A percentile compares a stretch with the other conserved stretches of the same genome.
Conservation (phyloP, 176 grass and related monocot species). For the Cenchrus fungigraminus region DNA sequence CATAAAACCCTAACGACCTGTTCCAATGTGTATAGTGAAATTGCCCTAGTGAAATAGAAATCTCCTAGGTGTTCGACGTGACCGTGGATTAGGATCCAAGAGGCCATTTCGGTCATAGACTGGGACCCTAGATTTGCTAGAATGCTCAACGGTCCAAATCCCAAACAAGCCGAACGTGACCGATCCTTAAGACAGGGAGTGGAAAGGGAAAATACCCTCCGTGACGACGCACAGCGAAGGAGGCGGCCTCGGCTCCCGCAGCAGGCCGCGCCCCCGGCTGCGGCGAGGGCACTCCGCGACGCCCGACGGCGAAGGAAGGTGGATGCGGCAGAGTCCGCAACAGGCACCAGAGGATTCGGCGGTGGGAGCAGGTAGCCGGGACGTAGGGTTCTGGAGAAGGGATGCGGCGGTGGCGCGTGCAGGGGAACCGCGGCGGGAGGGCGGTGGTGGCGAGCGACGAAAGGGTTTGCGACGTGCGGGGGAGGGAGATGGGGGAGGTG, state of each 20-base stretch:
- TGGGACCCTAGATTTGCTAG: constrained; percentile 30
- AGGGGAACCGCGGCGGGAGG: background rate
- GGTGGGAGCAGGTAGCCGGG: background rate
- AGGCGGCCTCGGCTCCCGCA: background rate
- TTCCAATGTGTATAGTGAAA: constrained; percentile 21
- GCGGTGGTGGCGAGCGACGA: constrained; percentile 39
- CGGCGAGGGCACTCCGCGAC: background rate
- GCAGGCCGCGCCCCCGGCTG: background rate
- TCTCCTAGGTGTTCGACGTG: background rate
- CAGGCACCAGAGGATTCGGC: background rate
- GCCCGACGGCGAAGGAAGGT: background rate
- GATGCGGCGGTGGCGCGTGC: background rate
- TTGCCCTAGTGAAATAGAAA: background rate
- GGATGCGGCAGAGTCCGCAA: background rate
- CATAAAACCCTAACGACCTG: constrained; percentile 44
- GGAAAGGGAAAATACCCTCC: constrained; percentile 24
- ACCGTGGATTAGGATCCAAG: background rate
- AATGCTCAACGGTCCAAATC: constrained; percentile 35
- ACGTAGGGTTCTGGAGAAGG: background rate
- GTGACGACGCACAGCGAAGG: constrained; percentile 3
- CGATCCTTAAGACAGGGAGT: constrained; percentile 10
- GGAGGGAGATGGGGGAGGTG: constrained; percentile 39
- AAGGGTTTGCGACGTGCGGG: constrained; percentile 48
- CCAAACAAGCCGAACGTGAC: background rate
- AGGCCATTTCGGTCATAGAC: background rate